Conservation (phyloP, 2,329 filamentous ascomycete species). For the Knufia fluminis region DNA sequence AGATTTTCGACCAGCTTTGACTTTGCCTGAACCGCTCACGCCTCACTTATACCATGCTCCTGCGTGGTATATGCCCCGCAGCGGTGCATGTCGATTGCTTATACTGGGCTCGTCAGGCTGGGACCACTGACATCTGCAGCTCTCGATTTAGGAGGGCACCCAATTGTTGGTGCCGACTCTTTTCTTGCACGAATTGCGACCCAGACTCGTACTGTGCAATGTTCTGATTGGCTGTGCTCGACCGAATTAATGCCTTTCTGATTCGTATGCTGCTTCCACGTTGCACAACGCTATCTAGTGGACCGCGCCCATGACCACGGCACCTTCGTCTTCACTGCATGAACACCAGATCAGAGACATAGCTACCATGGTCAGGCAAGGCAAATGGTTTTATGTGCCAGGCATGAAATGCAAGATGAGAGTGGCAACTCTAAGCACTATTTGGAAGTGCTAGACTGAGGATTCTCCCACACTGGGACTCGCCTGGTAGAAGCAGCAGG, state of each 20-base stretch:
- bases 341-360: not conserved
- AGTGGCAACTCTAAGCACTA: too few relatives aligned
- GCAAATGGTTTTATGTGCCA: too few relatives aligned
- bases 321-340: slow-evolving; percentile 10
- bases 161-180: not conserved
- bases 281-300: slow-evolving; percentile 19
- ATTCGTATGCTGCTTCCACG: slow-evolving; percentile 12
- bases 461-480: too few relatives aligned
- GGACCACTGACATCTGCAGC: not conserved
- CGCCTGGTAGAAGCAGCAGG: too few relatives aligned
- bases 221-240: not conserved
- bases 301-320: slow-evolving; percentile 7
- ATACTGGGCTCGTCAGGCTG: too few relatives aligned
- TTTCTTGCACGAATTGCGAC: slow-evolving; percentile 1
- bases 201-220: not conserved
- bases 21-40: slow-evolving; percentile 1
- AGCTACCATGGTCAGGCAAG: too few relatives aligned
- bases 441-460: too few relatives aligned
- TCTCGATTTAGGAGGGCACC: slow-evolving; percentile 1
- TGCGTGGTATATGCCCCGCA: too few relatives aligned
- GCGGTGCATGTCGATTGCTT: too few relatives aligned
- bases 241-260: not conserved
- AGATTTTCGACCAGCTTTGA: slow-evolving; percentile 1
- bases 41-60: slow-evolving; percentile 1
- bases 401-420: too few relatives aligned